Evolutionary conservation across 2,329 filamentous ascomycete species (phyloP), one percentile per base, ranked within the genome.

Genomic region (Pyrenophora seminiperda): DNA sequence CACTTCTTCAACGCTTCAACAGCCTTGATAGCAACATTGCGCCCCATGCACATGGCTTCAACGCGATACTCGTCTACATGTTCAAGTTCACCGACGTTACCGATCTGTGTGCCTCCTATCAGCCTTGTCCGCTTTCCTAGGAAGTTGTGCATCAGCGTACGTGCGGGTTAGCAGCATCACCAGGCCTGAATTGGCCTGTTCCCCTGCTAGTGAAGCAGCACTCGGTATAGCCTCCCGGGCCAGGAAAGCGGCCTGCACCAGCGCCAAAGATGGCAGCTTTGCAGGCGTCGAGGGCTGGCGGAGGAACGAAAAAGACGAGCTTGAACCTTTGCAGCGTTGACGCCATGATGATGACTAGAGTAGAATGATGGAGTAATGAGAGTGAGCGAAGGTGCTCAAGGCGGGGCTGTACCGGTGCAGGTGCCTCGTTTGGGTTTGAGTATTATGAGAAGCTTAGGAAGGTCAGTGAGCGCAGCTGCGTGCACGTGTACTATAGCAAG

Each of bases 111-210:
- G 27, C 3, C 1, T 5, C 9, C 10, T 6, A 18, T 51, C 13
- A 51, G 15, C 6, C 11, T 31, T 10, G 3, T 31, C 5, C 15
- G 20, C 15, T 6, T 13, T n/a, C 2, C 2, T 17, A 15, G 2
- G 2, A 15, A 11, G 10, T 18, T 31, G 15, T 10, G 11, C 4
- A 37, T 3, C 43, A 15, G 50, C 62, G 7, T 50, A 70, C 67
- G 61, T 83, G 73, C 3, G 87, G 87, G 39, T 85, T 85, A 1
- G 87, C 84, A 0, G 75, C 68, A 46, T 78, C 77, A 0, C 83
- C 83, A 0, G 86, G 86, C 0, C 83, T 80, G 68, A 89, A 90
- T 63, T 89, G 86, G 0, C 85, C 85, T 0, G 75, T 83, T 4
- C 87, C 87, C 3, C 71, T 55, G 0, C 74, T 70, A 2, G 66